Base-by-base conservation (phyloP, 2,329 filamentous ascomycete species). In the Cladosporium colombiae region DNA sequence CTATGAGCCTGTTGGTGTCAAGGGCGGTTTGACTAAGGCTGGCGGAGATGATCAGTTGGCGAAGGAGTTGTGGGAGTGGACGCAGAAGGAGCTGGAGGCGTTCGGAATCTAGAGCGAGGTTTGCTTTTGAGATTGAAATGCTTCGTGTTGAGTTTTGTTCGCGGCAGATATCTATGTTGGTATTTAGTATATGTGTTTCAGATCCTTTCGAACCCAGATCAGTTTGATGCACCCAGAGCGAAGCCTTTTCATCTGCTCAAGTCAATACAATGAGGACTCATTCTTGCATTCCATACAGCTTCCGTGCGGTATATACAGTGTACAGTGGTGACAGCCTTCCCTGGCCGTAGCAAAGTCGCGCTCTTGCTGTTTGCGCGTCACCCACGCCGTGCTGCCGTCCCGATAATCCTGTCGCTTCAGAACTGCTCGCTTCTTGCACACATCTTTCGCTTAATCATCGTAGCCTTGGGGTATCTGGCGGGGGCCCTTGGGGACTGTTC, bases 401-500 rank as follows among this genome's bases (percentile, higher is more conserved):
- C 11, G 2, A 10, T 23, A 21, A 35, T 52, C n/a, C 21, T 37
- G 13, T 25, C 55, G 55, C 55, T 57, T 16, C 33, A n/a, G n/a
- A 40, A 18, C 14, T 53, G 13, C 53, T 53, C 21, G 18, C 49
- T 35, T 59, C 56, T 59, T 57, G 3, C 53, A 33, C 55, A 29
- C 37, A 21, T 63, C 23, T 18, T 46, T 31, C 35, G 50, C 61
- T 56, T 70, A 79, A 69, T 83, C 81, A 67, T 83, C 81, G 68
- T 80, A 83, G 29, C 81, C 81, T 23, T 75, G 72, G 21, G 80
- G 81, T 69, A 78, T 77, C 62, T 79, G 76, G 65, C 81, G 74
- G 55, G 79, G 79, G 62, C 81, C 81, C 71, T 79, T 81, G 23
- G 81, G 81, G 71, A 83, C 81, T 83, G 68, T 25, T 46, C 25